Evolutionary conservation across 2,329 filamentous ascomycete species (phyloP), one percentile per base, ranked within the genome.

Genomic region (Monosporascus sp.): DNA sequence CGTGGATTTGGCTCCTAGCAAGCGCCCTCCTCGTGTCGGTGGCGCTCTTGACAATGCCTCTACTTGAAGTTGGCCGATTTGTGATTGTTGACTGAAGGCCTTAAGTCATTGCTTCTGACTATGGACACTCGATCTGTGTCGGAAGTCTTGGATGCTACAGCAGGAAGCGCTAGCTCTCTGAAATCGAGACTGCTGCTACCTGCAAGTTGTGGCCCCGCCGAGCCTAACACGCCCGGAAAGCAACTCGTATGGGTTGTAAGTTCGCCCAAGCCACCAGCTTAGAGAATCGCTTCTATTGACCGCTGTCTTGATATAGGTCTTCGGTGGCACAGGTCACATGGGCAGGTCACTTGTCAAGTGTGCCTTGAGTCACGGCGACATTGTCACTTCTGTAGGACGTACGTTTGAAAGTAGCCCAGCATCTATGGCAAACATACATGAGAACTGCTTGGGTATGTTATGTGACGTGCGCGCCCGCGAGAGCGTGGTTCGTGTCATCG

Each of bases 291-390:
- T 41, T 31, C 9, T 11, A 27, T 38, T 20, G 38, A 37, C 48
- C 27, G 48, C 50, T 55, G 24, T 58, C 57, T 46, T 15, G 49
- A 31, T 22, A 41, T 55, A 91, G 90, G 78, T 97, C 51, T 99
- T 97, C 71, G 94, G 94, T 48, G 92, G 90, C 48, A 97, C 92
- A n/a, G 94, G 94, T 52, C 94, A 99, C 65, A 96, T 97, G 79
- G 94, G 94, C 54, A 87, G 90, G 50, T 95, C 89, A 7, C 82
- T 97, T 20, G 89, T 93, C 55, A 93, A 94, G 64, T 84, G 82
- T 51, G 90, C 89, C 17, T 79, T 97, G 22, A 78, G 83, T 17
- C 88, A 90, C 62, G 87, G 88, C 61, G 94, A 99, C 68, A 79
- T 86, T 49, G 93, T 97, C 53, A 85, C 87, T 3, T 90, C 90